These are phyloP conservation scores for Gossypium arboreum DNA, from an alignment of 345 rosid species.

Conservation along the genomic window DNA sequence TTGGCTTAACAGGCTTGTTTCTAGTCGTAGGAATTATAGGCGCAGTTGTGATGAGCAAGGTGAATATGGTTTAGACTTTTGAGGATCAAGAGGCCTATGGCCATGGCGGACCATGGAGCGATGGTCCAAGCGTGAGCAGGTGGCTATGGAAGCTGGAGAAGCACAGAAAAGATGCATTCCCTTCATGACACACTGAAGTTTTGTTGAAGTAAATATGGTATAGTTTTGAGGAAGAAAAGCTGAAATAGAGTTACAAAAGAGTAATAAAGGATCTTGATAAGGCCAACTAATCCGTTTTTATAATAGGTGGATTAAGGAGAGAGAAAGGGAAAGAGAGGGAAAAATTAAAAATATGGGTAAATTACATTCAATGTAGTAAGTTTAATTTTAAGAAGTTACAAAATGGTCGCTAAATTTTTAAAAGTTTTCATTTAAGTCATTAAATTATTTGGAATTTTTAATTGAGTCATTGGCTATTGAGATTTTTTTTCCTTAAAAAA, in stretches of 20 bases:
- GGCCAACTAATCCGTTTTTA: slow-evolving; percentile 20
- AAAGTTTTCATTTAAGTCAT: too few relatives aligned
- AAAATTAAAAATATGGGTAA: too few relatives aligned
- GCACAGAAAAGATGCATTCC: slow-evolving; percentile 65
- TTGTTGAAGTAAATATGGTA: slow-evolving; percentile 4
- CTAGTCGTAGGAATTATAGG: slow-evolving; percentile 39
- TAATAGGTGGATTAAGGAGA: slow-evolving; percentile 11
- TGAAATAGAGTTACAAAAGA: background rate
- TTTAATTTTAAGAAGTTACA: too few relatives aligned
- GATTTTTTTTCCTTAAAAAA: too few relatives aligned
- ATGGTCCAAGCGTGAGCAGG: slow-evolving; percentile 46
- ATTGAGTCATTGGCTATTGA: too few relatives aligned
- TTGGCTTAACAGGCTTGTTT: slow-evolving; percentile 26
- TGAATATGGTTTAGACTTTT: slow-evolving; percentile 27
- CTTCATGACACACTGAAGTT: slow-evolving; percentile 38
- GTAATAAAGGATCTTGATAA: background rate
- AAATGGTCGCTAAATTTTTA: too few relatives aligned
- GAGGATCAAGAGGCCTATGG: slow-evolving; percentile 29
- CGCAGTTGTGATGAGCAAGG: slow-evolving; percentile 41
- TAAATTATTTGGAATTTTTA: too few relatives aligned
- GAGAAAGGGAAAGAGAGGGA: background rate
- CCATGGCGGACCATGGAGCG: slow-evolving; percentile 44
- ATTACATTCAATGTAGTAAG: too few relatives aligned
- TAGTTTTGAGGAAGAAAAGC: slow-evolving; percentile 3
- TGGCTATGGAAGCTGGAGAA: slow-evolving; percentile 81